Conservation (phyloP, 306 rosid genomes). For the Sesbania bispinosa region DNA sequence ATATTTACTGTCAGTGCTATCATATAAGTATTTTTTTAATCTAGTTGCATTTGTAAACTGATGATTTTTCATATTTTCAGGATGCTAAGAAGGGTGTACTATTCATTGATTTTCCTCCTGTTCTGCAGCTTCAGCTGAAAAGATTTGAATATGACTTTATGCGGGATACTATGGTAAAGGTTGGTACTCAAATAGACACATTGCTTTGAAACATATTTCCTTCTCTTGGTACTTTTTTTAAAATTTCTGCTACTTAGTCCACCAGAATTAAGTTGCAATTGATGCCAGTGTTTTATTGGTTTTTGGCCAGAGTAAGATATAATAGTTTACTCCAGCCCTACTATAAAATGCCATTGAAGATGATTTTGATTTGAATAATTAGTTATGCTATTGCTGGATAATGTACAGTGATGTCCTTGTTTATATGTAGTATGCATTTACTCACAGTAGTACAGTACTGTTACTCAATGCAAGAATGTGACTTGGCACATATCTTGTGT, state of each 20-base stretch:
- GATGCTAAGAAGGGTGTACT: conserved; percentile 97
- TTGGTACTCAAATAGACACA: conserved; percentile 33
- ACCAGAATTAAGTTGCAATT: conserved; percentile 1
- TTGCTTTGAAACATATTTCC: conserved; percentile 2
- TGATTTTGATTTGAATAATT: conserved; percentile 4
- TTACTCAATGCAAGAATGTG: neutral
- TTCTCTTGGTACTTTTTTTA: neutral
- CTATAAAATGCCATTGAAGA: conserved; percentile 11
- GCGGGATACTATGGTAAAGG: conserved; percentile 99
- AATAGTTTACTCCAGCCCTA: neutral
- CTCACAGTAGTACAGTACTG: neutral
- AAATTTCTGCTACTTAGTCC: neutral
- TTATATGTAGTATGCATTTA: neutral
- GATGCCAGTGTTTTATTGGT: neutral
- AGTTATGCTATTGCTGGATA: conserved; percentile 10
- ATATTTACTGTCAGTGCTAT: neutral
- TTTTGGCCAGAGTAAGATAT: conserved; percentile 11
- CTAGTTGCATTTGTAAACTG: neutral
- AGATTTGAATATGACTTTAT: conserved; percentile 97
- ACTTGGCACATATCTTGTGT: neutral
- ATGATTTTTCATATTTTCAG: conserved; percentile 46
- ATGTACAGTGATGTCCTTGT: conserved; percentile 7
- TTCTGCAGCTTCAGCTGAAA: conserved; percentile 96
- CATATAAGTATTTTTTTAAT: neutral
- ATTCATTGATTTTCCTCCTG: conserved; percentile 96